Conservation (phyloP, 306 rosid genomes). For the Cicer bijugum region DNA sequence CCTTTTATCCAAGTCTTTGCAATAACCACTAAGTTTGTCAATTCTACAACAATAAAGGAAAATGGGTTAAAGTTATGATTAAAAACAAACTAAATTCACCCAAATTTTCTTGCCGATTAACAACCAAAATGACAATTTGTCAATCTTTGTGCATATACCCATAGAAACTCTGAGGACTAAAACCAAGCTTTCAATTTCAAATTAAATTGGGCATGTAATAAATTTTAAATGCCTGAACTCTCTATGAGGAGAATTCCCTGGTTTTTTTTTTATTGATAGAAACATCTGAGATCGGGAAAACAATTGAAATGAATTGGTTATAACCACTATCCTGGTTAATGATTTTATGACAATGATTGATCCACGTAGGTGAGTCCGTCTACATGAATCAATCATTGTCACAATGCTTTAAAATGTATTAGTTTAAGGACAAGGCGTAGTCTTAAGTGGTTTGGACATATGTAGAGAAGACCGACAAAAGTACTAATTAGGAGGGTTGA, state of each 20-base stretch:
- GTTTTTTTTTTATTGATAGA: conserved; percentile 15
- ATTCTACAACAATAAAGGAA: neutral
- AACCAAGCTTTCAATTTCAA: neutral
- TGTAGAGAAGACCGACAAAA: neutral
- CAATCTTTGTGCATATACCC: neutral
- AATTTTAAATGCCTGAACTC: neutral
- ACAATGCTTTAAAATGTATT: neutral
- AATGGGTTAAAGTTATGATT: no score
- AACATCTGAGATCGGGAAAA: conserved; percentile 9
- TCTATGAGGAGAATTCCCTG: conserved; percentile 1
- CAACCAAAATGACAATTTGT: neutral
- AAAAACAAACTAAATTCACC: neutral
- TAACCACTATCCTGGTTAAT: neutral
- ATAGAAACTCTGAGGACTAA: neutral
- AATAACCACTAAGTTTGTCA: neutral
- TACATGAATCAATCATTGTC: neutral
- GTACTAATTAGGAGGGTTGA: neutral
- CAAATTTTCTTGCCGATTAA: neutral
- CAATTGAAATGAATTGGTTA: conserved; percentile 17
- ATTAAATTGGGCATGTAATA: conserved; percentile 2
- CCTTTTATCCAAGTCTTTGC: neutral
- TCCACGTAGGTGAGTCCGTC: neutral
- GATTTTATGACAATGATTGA: neutral
- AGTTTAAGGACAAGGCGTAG: neutral
- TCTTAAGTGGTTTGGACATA: neutral